Base-by-base conservation (phyloP, 2,329 filamentous ascomycete genomes). In the Colletotrichum cuscutae region DNA sequence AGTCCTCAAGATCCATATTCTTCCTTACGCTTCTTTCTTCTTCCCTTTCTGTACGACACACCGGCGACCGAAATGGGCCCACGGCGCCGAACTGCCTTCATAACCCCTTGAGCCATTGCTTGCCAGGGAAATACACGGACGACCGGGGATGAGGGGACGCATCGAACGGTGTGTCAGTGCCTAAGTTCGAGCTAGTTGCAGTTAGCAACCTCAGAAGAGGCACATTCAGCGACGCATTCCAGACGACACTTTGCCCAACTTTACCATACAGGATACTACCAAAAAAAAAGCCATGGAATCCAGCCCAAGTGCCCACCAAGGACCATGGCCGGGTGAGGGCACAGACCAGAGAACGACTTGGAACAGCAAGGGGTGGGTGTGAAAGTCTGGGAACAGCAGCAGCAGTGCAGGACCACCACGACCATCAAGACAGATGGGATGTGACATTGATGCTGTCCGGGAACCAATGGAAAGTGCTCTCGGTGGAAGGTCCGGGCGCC, bases 261-360 rank as follows among this genome's bases (percentile, higher is more conserved):
- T 53, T n/a, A 22, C 32, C 28, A 24, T 32, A 37, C 22, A 32
- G 32, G 30, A 24, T 26, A 28, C 32, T 53, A 22, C 49, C 49
- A 37, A 42, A 35, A 37, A 42, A 35, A n/a, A n/a, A 35, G 32
- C 32, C 32, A 35, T 35, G 32, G 32, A 35, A 3, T 5, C 13
- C 7, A 65, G 22, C n/a, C n/a, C 19, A 32, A 24, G 30, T 19
- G 49, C 49, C 24, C n/a, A 53, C 35, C 61, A 35, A 60, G 60
- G 60, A 72, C 66, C 70, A 72, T 60, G 66, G 56, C 54, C 46
- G 22, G 37, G 37, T 42, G 37, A 42, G 32, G 9, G 42, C 19
- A 42, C 15, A 30, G 42, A 37, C 19, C 26, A 22, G n/a, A 22
- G 22, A 60, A 8, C 8, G n/a, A 15, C 22, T 8, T 26, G 22